Percentiles rank a stretch among this genome's conserved stretches.
phyloP scores from a whole-genome alignment of 2,329 filamentous ascomycete genomes.

The Xylariaceae sp. region DNA sequence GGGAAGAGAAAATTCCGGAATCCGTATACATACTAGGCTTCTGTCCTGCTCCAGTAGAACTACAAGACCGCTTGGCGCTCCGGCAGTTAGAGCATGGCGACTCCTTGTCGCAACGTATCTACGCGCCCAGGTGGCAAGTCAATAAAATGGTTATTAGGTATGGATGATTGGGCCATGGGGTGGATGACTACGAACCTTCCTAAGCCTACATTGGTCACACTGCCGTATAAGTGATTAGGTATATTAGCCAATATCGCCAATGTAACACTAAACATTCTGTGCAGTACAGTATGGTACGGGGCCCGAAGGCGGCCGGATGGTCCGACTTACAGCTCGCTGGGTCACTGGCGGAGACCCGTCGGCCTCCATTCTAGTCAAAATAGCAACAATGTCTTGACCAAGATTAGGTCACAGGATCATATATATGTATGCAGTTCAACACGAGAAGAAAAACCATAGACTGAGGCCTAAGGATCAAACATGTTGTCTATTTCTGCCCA shows the following conservation, averaged over 20 bases:
- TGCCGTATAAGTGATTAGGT: conserved; percentile 22
- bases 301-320: conserved; percentile 40
- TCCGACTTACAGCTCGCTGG: conserved; percentile 46
- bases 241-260: conserved; percentile 14
- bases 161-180: conserved; percentile 2
- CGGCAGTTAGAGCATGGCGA: conserved; percentile 61
- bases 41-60: conserved; percentile 57
- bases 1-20: neutral
- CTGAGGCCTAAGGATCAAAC: neutral
- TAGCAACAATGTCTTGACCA: neutral
- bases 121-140: conserved; percentile 1
- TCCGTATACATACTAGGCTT: conserved; percentile 42
- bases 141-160: neutral
- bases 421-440: neutral
- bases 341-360: conserved; percentile 43
- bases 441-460: too few relatives aligned
- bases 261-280: conserved; percentile 41
- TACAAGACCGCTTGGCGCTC: conserved; percentile 55
- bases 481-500: neutral
- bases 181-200: conserved; percentile 38
- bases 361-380: conserved; percentile 24
- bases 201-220: conserved; percentile 45
- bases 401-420: neutral
- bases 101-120: conserved; percentile 64
- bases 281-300: conserved; percentile 27